Base-by-base conservation (phyloP, 495 filamentous ascomycete genomes). In the Trichoderma reesei region DNA sequence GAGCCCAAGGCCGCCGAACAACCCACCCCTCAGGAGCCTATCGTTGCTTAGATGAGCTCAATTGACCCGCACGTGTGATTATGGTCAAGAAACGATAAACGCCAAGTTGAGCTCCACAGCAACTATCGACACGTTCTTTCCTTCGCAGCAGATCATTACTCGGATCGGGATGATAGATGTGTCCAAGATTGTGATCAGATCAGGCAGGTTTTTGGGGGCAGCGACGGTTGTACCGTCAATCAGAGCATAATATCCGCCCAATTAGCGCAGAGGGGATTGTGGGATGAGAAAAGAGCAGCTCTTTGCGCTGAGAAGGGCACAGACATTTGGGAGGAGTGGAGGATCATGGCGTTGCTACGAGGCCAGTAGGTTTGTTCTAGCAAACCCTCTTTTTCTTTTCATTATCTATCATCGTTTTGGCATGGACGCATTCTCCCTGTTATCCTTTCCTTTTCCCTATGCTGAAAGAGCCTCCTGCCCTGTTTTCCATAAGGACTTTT, bases 1-100 rank as follows among this genome's bases (percentile, higher is more conserved):
- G 61, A 63, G 41, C 61, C 61, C 61, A 56, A 56, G 51, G 51
- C 26, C 16, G 51, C 51, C 26, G 41, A 63, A 33, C 38, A 39
- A 1, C 18, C 34, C 34, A 18, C 48, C 7, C n/a, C 61, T 33
- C 38, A 42, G n/a, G 61, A 63, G 41, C 61, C 61, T 34, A 46
- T 63, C 41, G 0, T 5, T 38, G 51, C 51, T 14, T 56, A 56
- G 26, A 56, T 16, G 20, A 9, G 9, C 9, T 13, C 9, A 5
- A 5, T 33, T 14, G 7, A 34, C 26, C 20, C 26, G 20, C 26
- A 34, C 20, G 31, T 56, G 26, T 33, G 20, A 16, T 9, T 56
- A 56, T 14, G 26, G 51, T 56, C 4, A n/a, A 56, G 18, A n/a
- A 36, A 10, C 10, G 11, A 56, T n/a, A n/a, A 36, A 31, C 11